These are phyloP conservation scores for Lojkania enalia DNA, from an alignment of 2,329 filamentous ascomycete genomes.

Conservation along the genomic window DNA sequence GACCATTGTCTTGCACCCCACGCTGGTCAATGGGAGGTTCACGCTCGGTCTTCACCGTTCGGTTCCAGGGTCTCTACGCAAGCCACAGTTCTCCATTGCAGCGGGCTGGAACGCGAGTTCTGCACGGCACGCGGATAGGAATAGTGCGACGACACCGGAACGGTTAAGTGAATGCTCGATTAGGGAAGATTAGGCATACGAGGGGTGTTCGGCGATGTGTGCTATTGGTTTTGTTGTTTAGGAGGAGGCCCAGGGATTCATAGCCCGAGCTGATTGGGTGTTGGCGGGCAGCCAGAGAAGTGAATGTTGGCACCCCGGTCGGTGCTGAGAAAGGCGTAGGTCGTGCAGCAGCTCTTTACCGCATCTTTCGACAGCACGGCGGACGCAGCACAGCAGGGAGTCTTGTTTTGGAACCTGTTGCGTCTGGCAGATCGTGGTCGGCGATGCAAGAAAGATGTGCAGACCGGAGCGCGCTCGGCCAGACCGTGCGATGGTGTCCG, in stretches of 20 bases:
- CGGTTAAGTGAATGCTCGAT: neutral
- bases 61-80: slow-evolving; percentile 23
- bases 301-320: slow-evolving; percentile 3
- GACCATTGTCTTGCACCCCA: too few relatives aligned
- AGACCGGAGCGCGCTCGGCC: slow-evolving; percentile 6
- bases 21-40: neutral
- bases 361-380: neutral
- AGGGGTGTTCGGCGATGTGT: neutral
- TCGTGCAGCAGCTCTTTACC: slow-evolving; percentile 1
- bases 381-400: neutral
- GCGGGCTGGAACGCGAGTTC: slow-evolving; percentile 29
- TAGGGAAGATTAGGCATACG: neutral
- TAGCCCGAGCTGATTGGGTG: slow-evolving; percentile 5
- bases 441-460: neutral
- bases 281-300: slow-evolving; percentile 2
- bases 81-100: slow-evolving; percentile 28
- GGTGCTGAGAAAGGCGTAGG: neutral
- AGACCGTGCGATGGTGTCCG: slow-evolving; percentile 6
- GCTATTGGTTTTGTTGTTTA: too few relatives aligned
- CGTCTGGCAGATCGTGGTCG: neutral
- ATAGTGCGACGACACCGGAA: neutral
- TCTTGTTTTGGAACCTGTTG: neutral
- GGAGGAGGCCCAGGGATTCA: too few relatives aligned
- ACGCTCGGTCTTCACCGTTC: slow-evolving; percentile 19
- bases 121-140: neutral